Conservation (phyloP, 108 stramenopile genomes). For the Pseudonitzschia pungens region DNA sequence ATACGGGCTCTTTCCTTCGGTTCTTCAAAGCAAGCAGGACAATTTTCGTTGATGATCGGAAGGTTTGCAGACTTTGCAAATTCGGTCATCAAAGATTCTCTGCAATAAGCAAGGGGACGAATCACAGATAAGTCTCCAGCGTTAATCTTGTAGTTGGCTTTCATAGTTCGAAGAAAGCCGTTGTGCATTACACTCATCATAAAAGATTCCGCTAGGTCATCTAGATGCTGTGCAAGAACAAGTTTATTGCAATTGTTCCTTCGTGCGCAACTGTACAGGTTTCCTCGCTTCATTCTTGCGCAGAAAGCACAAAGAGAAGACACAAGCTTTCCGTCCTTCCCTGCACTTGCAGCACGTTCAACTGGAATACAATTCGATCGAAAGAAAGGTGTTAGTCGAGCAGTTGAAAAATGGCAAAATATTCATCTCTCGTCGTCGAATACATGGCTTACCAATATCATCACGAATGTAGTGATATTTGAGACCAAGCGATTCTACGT, state of each 20-base stretch:
- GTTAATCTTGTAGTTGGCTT: constrained; percentile 93
- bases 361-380: constrained; percentile 32
- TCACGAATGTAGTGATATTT: constrained; percentile 96
- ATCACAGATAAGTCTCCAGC: constrained; percentile 93
- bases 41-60: constrained; percentile 99
- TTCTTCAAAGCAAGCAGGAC: constrained; percentile 99
- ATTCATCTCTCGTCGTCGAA: not conserved
- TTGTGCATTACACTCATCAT: constrained; percentile 98
- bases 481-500: constrained; percentile 92
- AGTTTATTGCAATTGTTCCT: constrained; percentile 93
- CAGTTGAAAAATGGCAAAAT: not conserved
- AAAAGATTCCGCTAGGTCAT: constrained; percentile 97
- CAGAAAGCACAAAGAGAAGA: constrained; percentile 95
- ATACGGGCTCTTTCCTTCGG: constrained; percentile 97
- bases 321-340: constrained; percentile 86
- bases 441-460: constrained; percentile 49
- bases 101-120: constrained; percentile 93
- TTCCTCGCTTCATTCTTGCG: constrained; percentile 98
- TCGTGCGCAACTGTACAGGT: constrained; percentile 89
- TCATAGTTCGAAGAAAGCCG: constrained; percentile 90
- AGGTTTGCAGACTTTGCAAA: constrained; percentile 87
- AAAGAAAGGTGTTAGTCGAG: not conserved
- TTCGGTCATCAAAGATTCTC: constrained; percentile 91
- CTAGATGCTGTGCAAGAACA: constrained; percentile 95
- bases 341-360: constrained; percentile 75